Evolutionary conservation across 169 alveolate genomes (phyloP).

Genomic region (Eimeria praecox): DNA sequence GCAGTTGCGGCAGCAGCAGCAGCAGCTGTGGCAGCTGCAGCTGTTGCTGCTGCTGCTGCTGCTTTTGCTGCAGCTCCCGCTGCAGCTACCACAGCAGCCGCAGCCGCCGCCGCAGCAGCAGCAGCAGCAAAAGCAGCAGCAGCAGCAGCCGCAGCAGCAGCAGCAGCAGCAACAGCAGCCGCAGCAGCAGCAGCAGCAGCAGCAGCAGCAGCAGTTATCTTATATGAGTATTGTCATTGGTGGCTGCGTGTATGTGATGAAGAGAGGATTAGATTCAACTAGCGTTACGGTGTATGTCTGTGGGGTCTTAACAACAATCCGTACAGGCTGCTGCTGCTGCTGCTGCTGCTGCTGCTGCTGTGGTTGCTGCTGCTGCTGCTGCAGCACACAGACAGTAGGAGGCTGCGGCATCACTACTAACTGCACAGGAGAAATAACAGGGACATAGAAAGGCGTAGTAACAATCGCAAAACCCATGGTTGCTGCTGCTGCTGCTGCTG

Average conservation of each 20-base stretch:
- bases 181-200: too few relatives aligned
- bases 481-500: neutral
- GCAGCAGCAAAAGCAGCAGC: too few relatives aligned
- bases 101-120: too few relatives aligned
- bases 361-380: neutral
- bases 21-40: too few relatives aligned
- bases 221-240: neutral
- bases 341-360: neutral
- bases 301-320: neutral
- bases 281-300: neutral
- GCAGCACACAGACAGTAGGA: conserved; percentile 9
- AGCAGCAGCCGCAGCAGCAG: too few relatives aligned
- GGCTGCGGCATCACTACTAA: conserved; percentile 11
- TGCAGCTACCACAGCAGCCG: too few relatives aligned
- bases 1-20: neutral
- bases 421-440: neutral
- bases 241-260: conserved; percentile 1
- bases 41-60: too few relatives aligned
- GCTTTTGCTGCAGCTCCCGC: too few relatives aligned
- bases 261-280: neutral
- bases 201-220: too few relatives aligned
- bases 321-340: too few relatives aligned
- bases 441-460: neutral
- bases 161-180: too few relatives aligned
- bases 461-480: neutral